Conservation (phyloP, 441 rosid species). For the Breynia disticha region DNA sequence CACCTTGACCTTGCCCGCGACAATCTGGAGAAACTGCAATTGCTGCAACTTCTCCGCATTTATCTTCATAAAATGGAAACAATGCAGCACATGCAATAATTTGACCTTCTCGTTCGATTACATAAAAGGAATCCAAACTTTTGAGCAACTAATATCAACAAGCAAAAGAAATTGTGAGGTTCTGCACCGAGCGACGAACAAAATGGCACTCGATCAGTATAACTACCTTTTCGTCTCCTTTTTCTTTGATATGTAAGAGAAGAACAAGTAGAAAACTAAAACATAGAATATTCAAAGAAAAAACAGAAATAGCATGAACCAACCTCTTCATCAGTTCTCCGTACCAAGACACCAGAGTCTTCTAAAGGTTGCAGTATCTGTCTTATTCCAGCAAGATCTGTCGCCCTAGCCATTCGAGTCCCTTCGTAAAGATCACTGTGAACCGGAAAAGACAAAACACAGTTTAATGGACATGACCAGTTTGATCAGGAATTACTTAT, state of each 20-base stretch:
- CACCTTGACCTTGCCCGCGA: conserved; percentile 95
- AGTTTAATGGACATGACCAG: conserved; percentile 12
- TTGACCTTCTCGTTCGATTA: conserved; percentile 93
- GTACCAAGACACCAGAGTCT: conserved; percentile 60
- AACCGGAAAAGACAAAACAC: conserved; percentile 1
- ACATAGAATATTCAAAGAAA: too few relatives aligned
- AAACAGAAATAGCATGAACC: background rate
- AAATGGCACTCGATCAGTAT: too few relatives aligned
- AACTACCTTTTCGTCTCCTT: too few relatives aligned
- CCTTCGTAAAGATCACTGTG: conserved; percentile 83
- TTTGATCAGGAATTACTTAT: conserved; percentile 1
- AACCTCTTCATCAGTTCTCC: conserved; percentile 72
- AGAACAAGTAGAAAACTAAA: too few relatives aligned
- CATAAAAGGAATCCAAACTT: conserved; percentile 56
- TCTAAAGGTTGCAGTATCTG: conserved; percentile 59
- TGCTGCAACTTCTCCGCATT: conserved; percentile 85
- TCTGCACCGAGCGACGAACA: conserved; percentile 4
- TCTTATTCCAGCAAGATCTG: conserved; percentile 68
- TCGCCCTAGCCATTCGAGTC: conserved; percentile 56
- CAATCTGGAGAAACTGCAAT: conserved; percentile 88
- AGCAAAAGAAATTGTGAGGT: conserved; percentile 12
- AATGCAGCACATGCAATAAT: conserved; percentile 90
- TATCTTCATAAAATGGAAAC: conserved; percentile 67
- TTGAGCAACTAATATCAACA: conserved; percentile 37
- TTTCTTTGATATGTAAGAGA: too few relatives aligned